Percentiles rank a stretch among this genome's conserved stretches.
Conservation (phyloP, 2,329 filamentous ascomycete species). For the Aureobasidium uvarum region DNA sequence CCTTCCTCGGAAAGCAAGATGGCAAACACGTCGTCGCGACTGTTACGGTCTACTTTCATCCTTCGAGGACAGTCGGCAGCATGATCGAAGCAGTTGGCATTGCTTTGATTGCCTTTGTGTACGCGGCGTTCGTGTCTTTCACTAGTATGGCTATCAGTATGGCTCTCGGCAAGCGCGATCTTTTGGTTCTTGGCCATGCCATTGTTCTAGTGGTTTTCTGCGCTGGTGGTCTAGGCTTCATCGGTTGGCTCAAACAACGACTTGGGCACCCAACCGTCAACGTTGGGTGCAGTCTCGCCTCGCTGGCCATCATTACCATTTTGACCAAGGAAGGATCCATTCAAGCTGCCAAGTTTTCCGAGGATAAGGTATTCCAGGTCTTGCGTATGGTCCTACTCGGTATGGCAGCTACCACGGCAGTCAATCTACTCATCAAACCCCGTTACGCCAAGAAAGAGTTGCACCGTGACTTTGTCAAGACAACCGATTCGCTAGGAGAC, state of each 20-base stretch:
- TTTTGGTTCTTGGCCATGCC: conserved; percentile 70
- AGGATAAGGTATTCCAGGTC: conserved; percentile 76
- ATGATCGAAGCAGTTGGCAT: conserved; percentile 84
- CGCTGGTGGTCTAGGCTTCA: conserved; percentile 79
- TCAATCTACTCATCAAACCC: conserved; percentile 76
- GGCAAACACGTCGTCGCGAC: conserved; percentile 94
- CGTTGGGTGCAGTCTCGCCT: conserved; percentile 74
- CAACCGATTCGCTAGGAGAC: conserved; percentile 72
- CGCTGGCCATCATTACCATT: conserved; percentile 83
- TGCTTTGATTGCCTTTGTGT: conserved; percentile 73
- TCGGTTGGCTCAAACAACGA: conserved; percentile 53
- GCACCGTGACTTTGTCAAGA: conserved; percentile 68
- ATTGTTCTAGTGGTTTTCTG: conserved; percentile 81
- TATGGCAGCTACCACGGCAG: conserved; percentile 66
- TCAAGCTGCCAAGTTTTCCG: conserved; percentile 75
- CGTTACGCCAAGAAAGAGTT: conserved; percentile 72
- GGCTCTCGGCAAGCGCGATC: conserved; percentile 67
- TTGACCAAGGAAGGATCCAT: conserved; percentile 89
- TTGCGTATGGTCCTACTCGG: conserved; percentile 82
- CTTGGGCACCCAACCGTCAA: conserved; percentile 44
- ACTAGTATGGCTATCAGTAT: conserved; percentile 87
- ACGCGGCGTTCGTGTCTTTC: conserved; percentile 71
- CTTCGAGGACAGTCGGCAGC: conserved; percentile 78
- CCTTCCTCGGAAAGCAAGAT: conserved; percentile 76
- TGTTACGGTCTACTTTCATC: conserved; percentile 92